Percentiles rank a stretch among this genome's conserved stretches.
Conservation (phyloP, 192 early-diverging fungal genomes). For the Linnemannia zychae region DNA sequence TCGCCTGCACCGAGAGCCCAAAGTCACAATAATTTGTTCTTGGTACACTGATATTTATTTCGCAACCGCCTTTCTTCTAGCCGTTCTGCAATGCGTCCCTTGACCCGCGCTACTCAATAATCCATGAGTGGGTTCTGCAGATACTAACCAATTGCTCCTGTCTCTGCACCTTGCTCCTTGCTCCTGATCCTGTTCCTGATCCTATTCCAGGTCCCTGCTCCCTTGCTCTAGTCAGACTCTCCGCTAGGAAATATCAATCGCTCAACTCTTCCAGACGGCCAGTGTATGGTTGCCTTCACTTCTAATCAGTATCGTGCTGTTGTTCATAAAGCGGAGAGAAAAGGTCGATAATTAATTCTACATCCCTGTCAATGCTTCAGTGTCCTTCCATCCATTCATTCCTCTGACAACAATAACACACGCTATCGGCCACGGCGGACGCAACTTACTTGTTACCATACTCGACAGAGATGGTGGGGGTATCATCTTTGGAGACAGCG, state of each 20-base stretch:
- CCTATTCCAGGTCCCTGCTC: neutral
- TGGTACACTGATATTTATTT: too few relatives aligned
- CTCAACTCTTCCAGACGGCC: constrained; percentile 58
- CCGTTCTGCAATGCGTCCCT: too few relatives aligned
- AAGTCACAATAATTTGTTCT: too few relatives aligned
- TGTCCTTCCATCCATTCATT: neutral
- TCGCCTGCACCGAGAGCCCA: too few relatives aligned
- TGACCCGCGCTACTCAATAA: too few relatives aligned
- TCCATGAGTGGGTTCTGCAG: too few relatives aligned
- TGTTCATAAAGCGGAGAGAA: neutral
- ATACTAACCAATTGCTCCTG: too few relatives aligned
- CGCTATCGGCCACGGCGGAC: too few relatives aligned
- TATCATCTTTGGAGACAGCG: constrained; percentile 38
- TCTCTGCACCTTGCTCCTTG: too few relatives aligned
- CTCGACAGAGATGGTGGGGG: constrained; percentile 53
- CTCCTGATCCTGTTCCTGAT: neutral
- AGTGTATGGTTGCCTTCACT: constrained; percentile 56
- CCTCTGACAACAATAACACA: neutral
- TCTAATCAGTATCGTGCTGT: constrained; percentile 56
- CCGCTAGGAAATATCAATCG: neutral
- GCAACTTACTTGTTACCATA: constrained; percentile 44
- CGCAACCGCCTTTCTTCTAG: too few relatives aligned
- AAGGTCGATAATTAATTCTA: neutral
- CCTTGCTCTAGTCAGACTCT: neutral
- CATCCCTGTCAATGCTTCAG: neutral